phyloP scores from a whole-genome alignment of 2,329 filamentous ascomycete species.

The Neopestalotiopsis sp. region DNA sequence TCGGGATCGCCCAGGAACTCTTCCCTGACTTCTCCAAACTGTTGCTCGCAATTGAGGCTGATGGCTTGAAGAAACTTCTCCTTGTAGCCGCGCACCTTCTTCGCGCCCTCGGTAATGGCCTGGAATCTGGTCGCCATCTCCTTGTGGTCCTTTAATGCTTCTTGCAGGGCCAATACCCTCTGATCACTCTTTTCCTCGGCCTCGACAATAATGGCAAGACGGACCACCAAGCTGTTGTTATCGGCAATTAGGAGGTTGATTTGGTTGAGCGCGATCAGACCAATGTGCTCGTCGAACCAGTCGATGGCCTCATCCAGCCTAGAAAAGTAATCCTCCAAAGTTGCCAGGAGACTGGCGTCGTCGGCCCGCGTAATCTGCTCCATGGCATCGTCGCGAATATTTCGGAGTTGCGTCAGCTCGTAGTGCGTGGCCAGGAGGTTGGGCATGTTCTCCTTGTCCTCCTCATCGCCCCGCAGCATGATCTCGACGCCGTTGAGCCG shows the following conservation, averaged over 20 bases:
- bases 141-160: slow-evolving; percentile 93
- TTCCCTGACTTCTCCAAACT: slow-evolving; percentile 74
- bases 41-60: slow-evolving; percentile 71
- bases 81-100: slow-evolving; percentile 93
- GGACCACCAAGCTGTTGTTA: slow-evolving; percentile 87
- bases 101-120: slow-evolving; percentile 91
- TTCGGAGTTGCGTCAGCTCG: slow-evolving; percentile 87
- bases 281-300: slow-evolving; percentile 96
- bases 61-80: slow-evolving; percentile 90
- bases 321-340: slow-evolving; percentile 88
- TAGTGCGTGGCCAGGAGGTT: slow-evolving; percentile 91
- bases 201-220: slow-evolving; percentile 89
- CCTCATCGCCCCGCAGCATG: slow-evolving; percentile 83
- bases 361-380: slow-evolving; percentile 86
- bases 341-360: slow-evolving; percentile 77
- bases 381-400: slow-evolving; percentile 95
- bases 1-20: slow-evolving; percentile 84
- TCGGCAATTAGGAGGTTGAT: slow-evolving; percentile 86
- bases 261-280: slow-evolving; percentile 85
- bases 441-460: slow-evolving; percentile 86
- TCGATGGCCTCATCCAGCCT: slow-evolving; percentile 86
- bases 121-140: slow-evolving; percentile 94
- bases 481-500: slow-evolving; percentile 77
- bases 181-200: slow-evolving; percentile 97
- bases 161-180: slow-evolving; percentile 87